Evolutionary conservation across 2,329 filamentous ascomycete species (phyloP), one percentile per base, ranked within the genome.

Genomic region (Capronia coronata): DNA sequence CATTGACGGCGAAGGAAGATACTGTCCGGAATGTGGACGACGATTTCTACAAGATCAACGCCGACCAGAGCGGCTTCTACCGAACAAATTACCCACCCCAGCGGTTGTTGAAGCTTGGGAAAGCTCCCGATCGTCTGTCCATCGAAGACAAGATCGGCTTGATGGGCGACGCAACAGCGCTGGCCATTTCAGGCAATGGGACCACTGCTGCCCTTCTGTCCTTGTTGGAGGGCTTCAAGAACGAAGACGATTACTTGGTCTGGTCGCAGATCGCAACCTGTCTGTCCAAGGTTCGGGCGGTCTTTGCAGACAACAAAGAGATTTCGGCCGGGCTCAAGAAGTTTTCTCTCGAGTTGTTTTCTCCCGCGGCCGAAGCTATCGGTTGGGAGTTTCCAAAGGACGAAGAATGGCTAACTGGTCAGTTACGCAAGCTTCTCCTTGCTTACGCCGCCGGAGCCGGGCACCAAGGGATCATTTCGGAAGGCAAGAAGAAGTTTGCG

Each of bases 31-130:
- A 63, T 23, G 57, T 73, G 42, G 83, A 84, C 52, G 73, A 94
- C 49, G 80, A 88, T 58, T 96, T 95, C 67, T 98, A 97, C 73
- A 94, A 95, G 72, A 75, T 98, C 62, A 98, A 98, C 73, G 82
- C 84, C 53, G 82, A 91, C 48, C 86, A 91, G 51, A 89, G 84
- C 44, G 91, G 89, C 21, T 96, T 86, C 69, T 97, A 94, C 71
- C 81, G 90, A 54, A 93, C 91, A 42, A 95, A 94, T 69, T 94
- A 97, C 64, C 88, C 93, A 3, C 82, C 87, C n/a, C 75, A 80
- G 56, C 82, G 91, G 41, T 77, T 98, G 34, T 79, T 79, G 32
- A 88, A 88, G 70, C 81, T 98, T 19, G 86, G 87, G 50, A 78
- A 81, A 46, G 82, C 87, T 60, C 82, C 89, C 13, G 77, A 86